Base-by-base conservation (phyloP, 257 asterid species). In the Penstemon eatonii region DNA sequence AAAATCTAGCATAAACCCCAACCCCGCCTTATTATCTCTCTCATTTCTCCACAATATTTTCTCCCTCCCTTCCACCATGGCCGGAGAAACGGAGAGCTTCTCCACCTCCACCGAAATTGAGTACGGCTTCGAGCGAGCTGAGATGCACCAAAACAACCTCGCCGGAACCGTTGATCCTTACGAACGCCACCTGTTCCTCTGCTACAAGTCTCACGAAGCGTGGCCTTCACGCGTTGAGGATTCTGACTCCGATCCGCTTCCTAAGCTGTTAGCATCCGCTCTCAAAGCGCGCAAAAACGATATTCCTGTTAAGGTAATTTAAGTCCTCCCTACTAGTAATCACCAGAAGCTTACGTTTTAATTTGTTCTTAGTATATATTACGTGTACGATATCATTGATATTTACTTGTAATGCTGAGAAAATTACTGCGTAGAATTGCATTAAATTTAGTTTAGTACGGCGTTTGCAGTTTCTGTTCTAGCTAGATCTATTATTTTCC, bases 121-220 rank as follows among this genome's bases (percentile, higher is more conserved):
- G 76, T 94, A 63, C 76, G 99, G 99, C 43, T 94, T 94, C 74
- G 82, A 86, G 50, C 85, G 98, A 18, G 45, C 74, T 60, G 99
- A 94, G 86, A 91, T 94, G 98, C 83, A 74, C 79, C 12, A 75
- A 58, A 52, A 46, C 76, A 81, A 75, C 62, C 87, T 94, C 68
- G 78, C 88, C 60, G 95, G 90, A 39, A 84, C 93, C 40, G 92
- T 86, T 65, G 78, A 69, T 68, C 82, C 85, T 25, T 87, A 83
- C 87, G 89, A 81, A 0, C 96, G 98, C 68, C 98, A 94, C 83
- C 56, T 89, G 58, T 94, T 94, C 83, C 97, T 94, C 75, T 82
- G 92, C 79, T 89, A 91, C 87, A 85, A 87, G 83, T 81, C 98
- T 69, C 90, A 86, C 67, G 84, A 87, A 33, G 60, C 81, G 40